These are phyloP conservation scores for Zoysia japonica DNA, from an alignment of 176 grass and related monocot genomes.

Conservation along the genomic window DNA sequence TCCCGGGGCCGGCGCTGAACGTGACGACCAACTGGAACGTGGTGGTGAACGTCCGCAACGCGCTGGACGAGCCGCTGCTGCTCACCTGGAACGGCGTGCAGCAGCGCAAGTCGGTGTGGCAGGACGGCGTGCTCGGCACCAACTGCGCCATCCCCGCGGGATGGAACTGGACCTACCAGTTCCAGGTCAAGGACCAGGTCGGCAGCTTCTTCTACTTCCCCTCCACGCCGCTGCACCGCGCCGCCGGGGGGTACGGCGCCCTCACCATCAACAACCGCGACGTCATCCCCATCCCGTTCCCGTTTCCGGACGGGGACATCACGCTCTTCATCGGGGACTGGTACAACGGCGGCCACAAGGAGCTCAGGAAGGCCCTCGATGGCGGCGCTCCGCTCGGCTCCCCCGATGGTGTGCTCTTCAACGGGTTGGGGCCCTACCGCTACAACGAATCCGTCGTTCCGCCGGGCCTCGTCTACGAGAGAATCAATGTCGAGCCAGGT, in stretches of 20 bases:
- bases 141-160: slow-evolving; percentile 80
- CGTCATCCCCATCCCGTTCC: slow-evolving; percentile 85
- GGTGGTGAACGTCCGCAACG: slow-evolving; percentile 79
- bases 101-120: slow-evolving; percentile 75
- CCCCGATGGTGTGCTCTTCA: slow-evolving; percentile 74
- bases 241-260: slow-evolving; percentile 65
- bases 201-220: slow-evolving; percentile 79
- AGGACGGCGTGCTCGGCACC: slow-evolving; percentile 84
- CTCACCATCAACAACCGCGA: slow-evolving; percentile 85
- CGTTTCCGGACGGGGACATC: slow-evolving; percentile 77
- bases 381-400: slow-evolving; percentile 48
- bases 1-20: slow-evolving; percentile 75
- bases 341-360: slow-evolving; percentile 57
- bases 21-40: slow-evolving; percentile 97
- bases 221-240: slow-evolving; percentile 51
- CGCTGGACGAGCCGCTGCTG: slow-evolving; percentile 87
- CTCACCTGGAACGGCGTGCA: slow-evolving; percentile 92
- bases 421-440: slow-evolving; percentile 76
- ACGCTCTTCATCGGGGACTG: slow-evolving; percentile 79
- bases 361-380: slow-evolving; percentile 68
- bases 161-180: slow-evolving; percentile 92
- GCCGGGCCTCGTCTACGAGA: slow-evolving; percentile 66
- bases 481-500: slow-evolving; percentile 81
- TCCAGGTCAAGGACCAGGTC: slow-evolving; percentile 92
- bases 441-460: slow-evolving; percentile 67